phyloP scores from a whole-genome alignment of 2,329 filamentous ascomycete genomes.

The Thermothelomyces thermophilus region DNA sequence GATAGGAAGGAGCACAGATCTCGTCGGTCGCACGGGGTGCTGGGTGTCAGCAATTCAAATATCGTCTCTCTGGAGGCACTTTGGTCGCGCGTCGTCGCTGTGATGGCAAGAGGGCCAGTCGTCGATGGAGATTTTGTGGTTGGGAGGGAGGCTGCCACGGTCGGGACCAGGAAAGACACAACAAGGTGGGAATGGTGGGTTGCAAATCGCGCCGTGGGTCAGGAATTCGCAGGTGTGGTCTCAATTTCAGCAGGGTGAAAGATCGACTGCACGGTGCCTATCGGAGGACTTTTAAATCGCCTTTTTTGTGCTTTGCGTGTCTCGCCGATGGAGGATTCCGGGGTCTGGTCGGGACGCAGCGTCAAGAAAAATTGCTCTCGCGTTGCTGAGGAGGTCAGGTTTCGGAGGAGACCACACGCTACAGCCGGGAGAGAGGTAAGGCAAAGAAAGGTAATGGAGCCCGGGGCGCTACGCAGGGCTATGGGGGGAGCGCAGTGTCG shows the following conservation, averaged over 20 bases:
- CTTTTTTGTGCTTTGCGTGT: slow-evolving; percentile 14
- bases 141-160: slow-evolving; percentile 21
- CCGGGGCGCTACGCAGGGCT: slow-evolving; percentile 19
- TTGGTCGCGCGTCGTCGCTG: slow-evolving; percentile 17
- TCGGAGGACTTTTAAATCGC: slow-evolving; percentile 21
- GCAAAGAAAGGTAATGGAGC: slow-evolving; percentile 16
- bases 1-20: slow-evolving; percentile 11
- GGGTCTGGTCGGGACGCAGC: slow-evolving; percentile 15
- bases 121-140: slow-evolving; percentile 17
- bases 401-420: slow-evolving; percentile 20
- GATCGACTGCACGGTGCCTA: slow-evolving; percentile 16
- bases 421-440: slow-evolving; percentile 16
- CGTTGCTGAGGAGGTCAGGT: slow-evolving; percentile 19
- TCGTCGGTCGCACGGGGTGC: slow-evolving; percentile 13
- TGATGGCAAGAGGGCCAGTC: slow-evolving; percentile 17
- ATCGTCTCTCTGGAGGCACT: slow-evolving; percentile 11
- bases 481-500: slow-evolving; percentile 3
- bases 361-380: slow-evolving; percentile 21
- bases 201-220: slow-evolving; percentile 19
- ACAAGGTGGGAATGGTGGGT: slow-evolving; percentile 9
- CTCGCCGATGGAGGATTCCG: slow-evolving; percentile 15
- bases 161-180: slow-evolving; percentile 17
- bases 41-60: slow-evolving; percentile 15
- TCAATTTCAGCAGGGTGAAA: slow-evolving; percentile 18
- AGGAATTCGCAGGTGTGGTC: slow-evolving; percentile 21